Evolutionary conservation across 257 asterid genomes (phyloP), one percentile per base, ranked within the genome.

Genomic region (Ehretia macrophylla): DNA sequence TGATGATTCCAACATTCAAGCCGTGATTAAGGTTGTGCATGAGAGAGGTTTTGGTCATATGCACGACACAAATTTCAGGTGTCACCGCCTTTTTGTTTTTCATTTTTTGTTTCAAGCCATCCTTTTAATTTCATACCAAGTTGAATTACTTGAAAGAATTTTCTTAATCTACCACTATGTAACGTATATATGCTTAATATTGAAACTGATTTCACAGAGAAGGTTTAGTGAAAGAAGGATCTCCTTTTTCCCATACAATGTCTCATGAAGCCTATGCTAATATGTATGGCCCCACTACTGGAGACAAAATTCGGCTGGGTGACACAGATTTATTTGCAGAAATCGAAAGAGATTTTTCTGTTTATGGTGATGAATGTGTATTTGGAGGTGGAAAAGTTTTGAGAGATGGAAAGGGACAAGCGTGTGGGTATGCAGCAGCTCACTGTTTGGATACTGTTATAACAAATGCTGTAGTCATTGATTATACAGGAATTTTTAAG

Each of bases 321-420:
- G 99, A 92, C 79, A 88, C 96, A 10, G 89, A 82, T 64, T 77
- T 88, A 68, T 51, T 92, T 60, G 99, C 96, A 67, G 96, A 88
- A 77, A 78, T 92, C 35, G 97, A 88, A 72, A 81, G 72, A 45
- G 96, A 92, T 77, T 84, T 27, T 74, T 56, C 87, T 63, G 69
- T 71, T 60, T 86, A 84, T 59, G 99, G 97, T 19, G 99, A 92
- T 68, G 99, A 92, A 73, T 84, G 97, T 72, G 87, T 92, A 59
- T 92, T 92, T 71, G 99, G 99, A 37, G 99, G 99, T 68, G 97
- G 99, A 72, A 88, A 92, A 68, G 96, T 86, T 65, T 61, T 92
- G 56, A 80, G 99, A 49, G 95, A 92, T 56, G 97, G 99, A 75
- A 84, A 81, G 96, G 99, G 99, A 37, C 97, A 92, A 69, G 90